Conservation (phyloP, 1,284 basidiomycete genomes). For the Cryptococcus deneoformans region DNA sequence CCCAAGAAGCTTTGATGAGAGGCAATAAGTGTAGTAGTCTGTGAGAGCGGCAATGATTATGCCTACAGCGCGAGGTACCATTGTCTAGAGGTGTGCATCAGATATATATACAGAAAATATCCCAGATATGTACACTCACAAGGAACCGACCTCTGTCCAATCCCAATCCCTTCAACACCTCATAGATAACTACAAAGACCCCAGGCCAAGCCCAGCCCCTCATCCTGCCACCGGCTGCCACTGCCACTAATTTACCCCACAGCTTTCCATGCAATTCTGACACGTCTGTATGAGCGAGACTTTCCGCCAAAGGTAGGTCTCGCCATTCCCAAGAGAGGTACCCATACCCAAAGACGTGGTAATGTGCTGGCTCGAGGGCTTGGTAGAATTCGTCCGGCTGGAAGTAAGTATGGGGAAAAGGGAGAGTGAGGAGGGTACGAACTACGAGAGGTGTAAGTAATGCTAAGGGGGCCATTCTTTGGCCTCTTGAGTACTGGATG, state of each 20-base stretch:
- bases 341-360: conserved; percentile 85
- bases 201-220: conserved; percentile 44
- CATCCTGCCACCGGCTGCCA: conserved; percentile 27
- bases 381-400: conserved; percentile 99
- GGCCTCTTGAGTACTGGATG: neutral
- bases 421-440: conserved; percentile 52
- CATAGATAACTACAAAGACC: conserved; percentile 75
- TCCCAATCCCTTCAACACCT: conserved; percentile 59
- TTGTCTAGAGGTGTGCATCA: conserved; percentile 28
- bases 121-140: conserved; percentile 50
- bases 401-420: conserved; percentile 81
- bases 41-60: conserved; percentile 66
- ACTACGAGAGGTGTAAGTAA: conserved; percentile 43
- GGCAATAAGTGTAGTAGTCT: conserved; percentile 67
- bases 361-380: conserved; percentile 87
- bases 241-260: conserved; percentile 13
- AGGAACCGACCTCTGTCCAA: conserved; percentile 58
- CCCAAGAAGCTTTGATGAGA: conserved; percentile 64
- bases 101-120: neutral
- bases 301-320: conserved; percentile 44
- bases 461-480: neutral
- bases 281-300: neutral
- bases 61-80: conserved; percentile 65
- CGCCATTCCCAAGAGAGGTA: conserved; percentile 97
- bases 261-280: neutral